Conservation (phyloP, 805 yeast genomes). For the Wickerhamomyces silvicola region DNA sequence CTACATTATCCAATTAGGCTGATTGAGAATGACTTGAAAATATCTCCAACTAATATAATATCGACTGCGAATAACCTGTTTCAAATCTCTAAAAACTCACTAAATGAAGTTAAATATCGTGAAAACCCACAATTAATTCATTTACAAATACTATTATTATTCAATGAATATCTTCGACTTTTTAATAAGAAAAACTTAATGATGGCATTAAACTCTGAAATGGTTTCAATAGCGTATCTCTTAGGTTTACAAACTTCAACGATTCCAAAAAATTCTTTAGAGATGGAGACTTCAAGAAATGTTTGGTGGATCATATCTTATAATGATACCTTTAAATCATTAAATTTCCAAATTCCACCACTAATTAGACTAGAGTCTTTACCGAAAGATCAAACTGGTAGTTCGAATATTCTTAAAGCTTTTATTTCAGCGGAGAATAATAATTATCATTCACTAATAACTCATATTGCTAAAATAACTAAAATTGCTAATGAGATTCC, state of each 20-base stretch:
- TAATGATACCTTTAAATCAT: conserved; percentile 15
- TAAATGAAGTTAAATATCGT: conserved; percentile 12
- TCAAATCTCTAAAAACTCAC: conserved; percentile 13
- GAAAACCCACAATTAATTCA: conserved; percentile 14
- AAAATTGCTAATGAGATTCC: conserved; percentile 16
- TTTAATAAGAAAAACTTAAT: conserved; percentile 13
- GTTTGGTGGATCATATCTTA: conserved; percentile 20
- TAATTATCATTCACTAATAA: conserved; percentile 12
- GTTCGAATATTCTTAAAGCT: conserved; percentile 17
- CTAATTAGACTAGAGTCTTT: conserved; percentile 11
- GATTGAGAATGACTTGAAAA: conserved; percentile 5
- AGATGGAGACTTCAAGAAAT: conserved; percentile 11
- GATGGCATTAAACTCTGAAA: conserved; percentile 15
- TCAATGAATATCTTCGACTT: conserved; percentile 9
- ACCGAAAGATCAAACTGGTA: conserved; percentile 6
- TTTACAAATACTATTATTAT: conserved; percentile 14
- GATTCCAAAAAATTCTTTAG: conserved; percentile 15
- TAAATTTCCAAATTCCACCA: conserved; percentile 11
- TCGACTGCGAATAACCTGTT: conserved; percentile 9
- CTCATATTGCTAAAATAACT: conserved; percentile 16
- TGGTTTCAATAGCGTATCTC: conserved; percentile 18
- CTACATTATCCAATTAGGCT: conserved; percentile 10
- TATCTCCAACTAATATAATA: conserved; percentile 4
- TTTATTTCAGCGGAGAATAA: conserved; percentile 18
- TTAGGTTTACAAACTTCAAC: conserved; percentile 14